phyloP scores from a whole-genome alignment of 2,329 filamentous ascomycete species.

The Pseudogymnoascus sp. region DNA sequence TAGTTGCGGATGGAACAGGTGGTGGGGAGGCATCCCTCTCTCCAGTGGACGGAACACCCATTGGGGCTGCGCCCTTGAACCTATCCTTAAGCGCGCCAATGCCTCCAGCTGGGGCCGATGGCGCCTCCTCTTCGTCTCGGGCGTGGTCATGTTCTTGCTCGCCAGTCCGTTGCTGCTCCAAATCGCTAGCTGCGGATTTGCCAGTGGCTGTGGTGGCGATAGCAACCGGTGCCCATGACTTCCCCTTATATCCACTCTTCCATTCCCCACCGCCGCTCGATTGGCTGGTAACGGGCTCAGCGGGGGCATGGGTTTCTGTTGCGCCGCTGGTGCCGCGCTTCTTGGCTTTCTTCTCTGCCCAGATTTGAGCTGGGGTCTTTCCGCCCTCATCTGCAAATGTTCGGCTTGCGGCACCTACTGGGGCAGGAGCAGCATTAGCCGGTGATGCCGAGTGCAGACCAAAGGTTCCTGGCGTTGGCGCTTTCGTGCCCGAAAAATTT shows the following conservation, averaged over 20 bases:
- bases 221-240: constrained; percentile 80
- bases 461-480: constrained; percentile 65
- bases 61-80: constrained; percentile 69
- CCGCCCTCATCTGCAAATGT: constrained; percentile 92
- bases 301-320: constrained; percentile 36
- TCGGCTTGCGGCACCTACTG: constrained; percentile 73
- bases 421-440: constrained; percentile 43
- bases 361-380: constrained; percentile 92
- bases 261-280: constrained; percentile 66
- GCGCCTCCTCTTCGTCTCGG: constrained; percentile 40
- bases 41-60: constrained; percentile 42
- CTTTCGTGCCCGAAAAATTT: constrained; percentile 79
- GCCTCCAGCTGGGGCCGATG: constrained; percentile 51
- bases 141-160: constrained; percentile 39
- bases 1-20: constrained; percentile 34
- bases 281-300: constrained; percentile 56
- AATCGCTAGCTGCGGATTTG: constrained; percentile 44
- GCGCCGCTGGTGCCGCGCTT: constrained; percentile 53
- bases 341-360: constrained; percentile 93
- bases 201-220: constrained; percentile 50
- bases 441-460: constrained; percentile 56
- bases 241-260: constrained; percentile 87
- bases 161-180: constrained; percentile 56
- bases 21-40: constrained; percentile 30
- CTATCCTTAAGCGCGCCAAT: constrained; percentile 71